Conservation (phyloP, 805 yeast species). For the Maudiozyma serrabonitensis region DNA sequence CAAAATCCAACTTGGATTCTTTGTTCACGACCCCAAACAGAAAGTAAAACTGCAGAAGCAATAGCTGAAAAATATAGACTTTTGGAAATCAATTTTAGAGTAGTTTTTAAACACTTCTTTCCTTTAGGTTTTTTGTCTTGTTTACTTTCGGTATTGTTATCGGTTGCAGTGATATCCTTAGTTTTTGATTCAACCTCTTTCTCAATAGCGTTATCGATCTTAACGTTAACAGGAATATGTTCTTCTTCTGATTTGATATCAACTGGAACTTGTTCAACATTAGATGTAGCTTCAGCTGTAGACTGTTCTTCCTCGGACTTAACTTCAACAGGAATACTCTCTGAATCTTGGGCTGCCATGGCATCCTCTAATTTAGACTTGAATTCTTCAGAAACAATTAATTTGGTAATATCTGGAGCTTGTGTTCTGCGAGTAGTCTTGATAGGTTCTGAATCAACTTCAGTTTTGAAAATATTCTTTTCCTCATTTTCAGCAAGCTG, state of each 20-base stretch:
- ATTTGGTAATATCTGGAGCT: conserved; percentile 24
- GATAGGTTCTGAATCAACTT: not conserved
- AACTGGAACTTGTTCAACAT: not conserved
- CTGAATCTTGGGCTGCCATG: not conserved
- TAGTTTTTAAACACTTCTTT: not conserved
- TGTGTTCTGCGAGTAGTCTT: conserved; percentile 11
- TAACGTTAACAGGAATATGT: not conserved
- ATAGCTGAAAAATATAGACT: not conserved
- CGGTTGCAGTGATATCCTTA: not conserved
- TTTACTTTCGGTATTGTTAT: not conserved
- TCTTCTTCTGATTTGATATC: not conserved
- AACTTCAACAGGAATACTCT: not conserved
- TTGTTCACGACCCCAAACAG: conserved; percentile 55
- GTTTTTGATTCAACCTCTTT: not conserved
- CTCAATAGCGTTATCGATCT: not conserved
- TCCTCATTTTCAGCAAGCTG: not conserved
- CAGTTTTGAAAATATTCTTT: not conserved
- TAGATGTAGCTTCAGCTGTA: not conserved
- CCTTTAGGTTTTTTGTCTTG: not conserved
- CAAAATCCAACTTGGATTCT: conserved; percentile 60
- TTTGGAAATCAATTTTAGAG: not conserved
- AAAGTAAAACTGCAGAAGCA: conserved; percentile 31
- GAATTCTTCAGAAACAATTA: conserved; percentile 25
- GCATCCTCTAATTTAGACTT: conserved; percentile 25
- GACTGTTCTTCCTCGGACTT: not conserved